Conservation (phyloP, 768 basidiomycete genomes). For the Tylopilus cervinicoccineus region DNA sequence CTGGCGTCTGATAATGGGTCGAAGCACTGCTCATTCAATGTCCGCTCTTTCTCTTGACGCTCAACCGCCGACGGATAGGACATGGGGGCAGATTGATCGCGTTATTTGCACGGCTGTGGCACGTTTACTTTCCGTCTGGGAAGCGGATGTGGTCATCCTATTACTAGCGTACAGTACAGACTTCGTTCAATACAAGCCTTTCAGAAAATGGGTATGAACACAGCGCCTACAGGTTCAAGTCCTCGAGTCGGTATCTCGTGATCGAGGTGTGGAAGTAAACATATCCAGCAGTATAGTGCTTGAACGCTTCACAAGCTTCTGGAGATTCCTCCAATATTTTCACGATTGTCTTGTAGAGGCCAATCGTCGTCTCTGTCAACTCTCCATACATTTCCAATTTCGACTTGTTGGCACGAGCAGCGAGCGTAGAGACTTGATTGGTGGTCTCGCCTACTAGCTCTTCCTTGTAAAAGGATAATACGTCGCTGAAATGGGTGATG, state of each 20-base stretch:
- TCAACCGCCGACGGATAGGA: not conserved
- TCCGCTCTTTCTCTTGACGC: not conserved
- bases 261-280: slow-evolving; percentile 27
- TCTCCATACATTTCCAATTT: slow-evolving; percentile 27
- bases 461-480: slow-evolving; percentile 42
- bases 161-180: not conserved
- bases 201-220: not conserved
- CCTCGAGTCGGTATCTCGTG: slow-evolving; percentile 22
- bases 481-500: slow-evolving; percentile 27
- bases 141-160: not conserved
- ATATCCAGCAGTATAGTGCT: slow-evolving; percentile 20
- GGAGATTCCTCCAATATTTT: slow-evolving; percentile 21
- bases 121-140: not conserved
- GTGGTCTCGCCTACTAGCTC: slow-evolving; percentile 32
- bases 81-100: too few species aligned
- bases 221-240: slow-evolving; percentile 12
- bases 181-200: not conserved
- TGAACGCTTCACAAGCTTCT: slow-evolving; percentile 20
- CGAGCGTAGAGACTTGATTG: slow-evolving; percentile 35
- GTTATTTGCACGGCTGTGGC: not conserved
- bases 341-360: slow-evolving; percentile 20
- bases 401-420: slow-evolving; percentile 17
- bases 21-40: not conserved
- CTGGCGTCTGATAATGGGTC: not conserved
- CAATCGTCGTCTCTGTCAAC: slow-evolving; percentile 25